Conservation (phyloP, 768 basidiomycete genomes). For the Leccinum barrowsii region DNA sequence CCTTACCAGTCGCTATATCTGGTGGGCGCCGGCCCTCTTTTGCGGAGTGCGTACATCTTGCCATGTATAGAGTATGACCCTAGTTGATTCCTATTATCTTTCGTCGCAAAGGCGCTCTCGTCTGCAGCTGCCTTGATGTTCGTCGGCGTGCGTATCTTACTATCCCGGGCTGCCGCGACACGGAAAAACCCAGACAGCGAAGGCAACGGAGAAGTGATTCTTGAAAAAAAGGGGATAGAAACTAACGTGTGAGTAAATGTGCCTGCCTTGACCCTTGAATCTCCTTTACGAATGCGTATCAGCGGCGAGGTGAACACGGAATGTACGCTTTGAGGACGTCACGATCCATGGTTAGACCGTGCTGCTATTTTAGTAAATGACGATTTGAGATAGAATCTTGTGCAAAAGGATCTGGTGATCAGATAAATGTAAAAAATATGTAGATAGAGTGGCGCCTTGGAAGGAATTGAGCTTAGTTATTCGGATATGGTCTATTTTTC, state of each 20-base stretch:
- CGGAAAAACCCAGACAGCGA: neutral
- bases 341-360: neutral
- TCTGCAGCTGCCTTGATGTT: constrained; percentile 2
- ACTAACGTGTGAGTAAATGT: neutral
- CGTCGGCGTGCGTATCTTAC: constrained; percentile 11
- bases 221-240: neutral
- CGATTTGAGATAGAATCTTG: neutral
- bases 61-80: neutral
- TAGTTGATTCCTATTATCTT: neutral
- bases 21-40: constrained; percentile 58
- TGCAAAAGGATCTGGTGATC: neutral
- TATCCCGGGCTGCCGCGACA: neutral
- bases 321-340: neutral
- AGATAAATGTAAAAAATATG: neutral
- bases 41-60: constrained; percentile 34
- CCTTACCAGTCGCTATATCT: constrained; percentile 44
- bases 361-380: neutral
- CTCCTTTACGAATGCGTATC: neutral
- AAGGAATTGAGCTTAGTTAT: neutral
- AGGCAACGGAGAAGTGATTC: neutral
- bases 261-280: neutral
- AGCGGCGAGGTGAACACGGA: neutral
- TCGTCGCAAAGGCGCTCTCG: constrained; percentile 3
- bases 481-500: no score
- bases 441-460: neutral